Evolutionary conservation across 2,329 filamentous ascomycete genomes (phyloP), one percentile per base, ranked within the genome.

Genomic region (Pseudogymnoascus sp.): DNA sequence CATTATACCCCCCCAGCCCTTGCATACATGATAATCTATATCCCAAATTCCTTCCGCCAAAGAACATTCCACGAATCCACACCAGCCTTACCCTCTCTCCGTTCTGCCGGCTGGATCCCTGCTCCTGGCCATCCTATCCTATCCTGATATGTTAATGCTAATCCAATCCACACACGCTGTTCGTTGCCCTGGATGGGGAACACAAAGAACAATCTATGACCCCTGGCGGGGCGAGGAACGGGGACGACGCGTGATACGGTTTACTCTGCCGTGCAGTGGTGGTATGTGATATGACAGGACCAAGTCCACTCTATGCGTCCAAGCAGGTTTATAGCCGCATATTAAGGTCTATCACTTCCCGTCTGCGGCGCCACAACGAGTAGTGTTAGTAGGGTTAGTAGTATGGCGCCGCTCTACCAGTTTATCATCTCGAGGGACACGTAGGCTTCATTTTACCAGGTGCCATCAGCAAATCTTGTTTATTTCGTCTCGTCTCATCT

Each of bases 51-150:
- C 4, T 52, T 12, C 21, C 11, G 1, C 8, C 3, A 31, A 18
- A 52, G 45, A 52, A 52, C 45, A 52, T 52, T 52, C 45, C 45
- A 52, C 23, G 45, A 52, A 52, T 52, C 45, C 45, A 52, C 45
- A 31, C 14, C 25, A 52, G 45, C 45, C 25, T 16, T 52, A 52
- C 23, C 43, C 43, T 14, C n/a, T 16, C 7, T 43, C 45, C 45
- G 25, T 52, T 52, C 25, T n/a, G 25, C 45, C 14, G 21, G 21
- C 11, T 3, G 8, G 7, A 11, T 14, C 45, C 45, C 18, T 52
- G 23, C 14, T 45, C 21, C 41, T 23, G 9, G 11, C 41, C 43
- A 43, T n/a, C 23, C 43, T n/a, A 49, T 49, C 12, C 16, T 16
- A 16, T 16, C 16, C 16, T 16, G 16, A 16, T 16, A 1, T 16